Percentiles rank a stretch among this genome's conserved stretches.
These are phyloP conservation scores for Bonia amplexicaulis DNA, from an alignment of 176 grass and related monocot species.

Conservation along the genomic window DNA sequence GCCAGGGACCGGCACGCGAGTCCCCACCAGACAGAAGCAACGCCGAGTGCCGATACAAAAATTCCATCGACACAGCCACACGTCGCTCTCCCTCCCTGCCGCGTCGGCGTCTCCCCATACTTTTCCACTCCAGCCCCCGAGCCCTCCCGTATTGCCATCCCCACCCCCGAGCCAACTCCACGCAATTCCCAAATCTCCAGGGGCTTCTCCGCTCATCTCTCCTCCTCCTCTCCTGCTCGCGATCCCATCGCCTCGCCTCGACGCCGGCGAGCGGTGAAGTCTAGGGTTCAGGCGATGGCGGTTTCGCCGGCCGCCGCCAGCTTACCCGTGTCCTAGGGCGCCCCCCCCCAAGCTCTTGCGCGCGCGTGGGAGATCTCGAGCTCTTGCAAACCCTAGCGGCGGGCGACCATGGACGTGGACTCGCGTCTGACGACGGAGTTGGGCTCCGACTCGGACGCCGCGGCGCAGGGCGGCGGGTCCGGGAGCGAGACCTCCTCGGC, in stretches of 20 bases:
- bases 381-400: constrained; percentile 39
- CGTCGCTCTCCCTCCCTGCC: not conserved
- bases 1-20: not conserved
- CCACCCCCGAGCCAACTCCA: not conserved
- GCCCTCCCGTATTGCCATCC: not conserved
- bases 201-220: constrained; percentile 28
- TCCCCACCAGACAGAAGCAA: not conserved
- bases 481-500: constrained; percentile 43
- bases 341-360: not conserved
- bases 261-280: not conserved
- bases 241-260: constrained; percentile 39
- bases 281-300: constrained; percentile 15
- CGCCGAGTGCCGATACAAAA: not conserved
- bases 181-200: constrained; percentile 43
- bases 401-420: constrained; percentile 42
- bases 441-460: constrained; percentile 45
- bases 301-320: not conserved
- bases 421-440: constrained; percentile 48
- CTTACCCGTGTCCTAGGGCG: not conserved
- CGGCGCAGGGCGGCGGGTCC: not conserved
- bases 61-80: not conserved
- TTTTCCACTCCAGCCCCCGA: constrained; percentile 16
- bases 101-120: not conserved
- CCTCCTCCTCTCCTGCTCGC: not conserved
- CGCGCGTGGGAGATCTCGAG: not conserved